Conservation (phyloP, 192 early-diverging fungal genomes). For the Jimgerdemannia lactiflua region DNA sequence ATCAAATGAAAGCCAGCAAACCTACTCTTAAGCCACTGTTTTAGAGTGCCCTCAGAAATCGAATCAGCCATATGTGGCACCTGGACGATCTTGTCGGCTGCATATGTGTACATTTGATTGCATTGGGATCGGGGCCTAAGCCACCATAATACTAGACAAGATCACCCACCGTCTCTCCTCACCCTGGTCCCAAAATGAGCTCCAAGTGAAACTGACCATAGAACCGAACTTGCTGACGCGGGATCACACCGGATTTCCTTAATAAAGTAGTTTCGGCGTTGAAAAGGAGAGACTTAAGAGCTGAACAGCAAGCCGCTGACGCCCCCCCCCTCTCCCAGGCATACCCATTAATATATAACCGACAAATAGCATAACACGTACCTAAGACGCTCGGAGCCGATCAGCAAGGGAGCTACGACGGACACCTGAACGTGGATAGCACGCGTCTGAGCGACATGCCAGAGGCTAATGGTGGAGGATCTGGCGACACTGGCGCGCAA, state of each 20-base stretch:
- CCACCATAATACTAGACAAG: neutral
- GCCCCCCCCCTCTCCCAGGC: neutral
- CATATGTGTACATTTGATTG: neutral
- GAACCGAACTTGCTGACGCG: conserved; percentile 20
- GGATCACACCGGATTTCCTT: conserved; percentile 14
- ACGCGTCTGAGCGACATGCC: conserved; percentile 19
- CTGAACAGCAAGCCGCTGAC: neutral
- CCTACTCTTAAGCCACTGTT: conserved; percentile 94
- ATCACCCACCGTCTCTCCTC: conserved; percentile 1
- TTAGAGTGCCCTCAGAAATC: conserved; percentile 96
- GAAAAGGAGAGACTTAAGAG: neutral
- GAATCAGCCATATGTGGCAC: conserved; percentile 98
- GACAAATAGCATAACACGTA: conserved; percentile 1
- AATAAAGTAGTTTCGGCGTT: neutral
- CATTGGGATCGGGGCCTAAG: neutral
- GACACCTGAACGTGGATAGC: conserved; percentile 23
- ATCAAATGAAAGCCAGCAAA: conserved; percentile 1
- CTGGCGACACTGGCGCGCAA: conserved; percentile 2
- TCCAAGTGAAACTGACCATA: conserved; percentile 16
- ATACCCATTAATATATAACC: neutral
- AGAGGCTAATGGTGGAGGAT: conserved; percentile 4
- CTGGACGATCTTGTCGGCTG: conserved; percentile 86
- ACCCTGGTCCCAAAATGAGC: neutral
- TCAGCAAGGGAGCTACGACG: conserved; percentile 7
- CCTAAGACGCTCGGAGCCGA: conserved; percentile 17